Conservation (phyloP, 148 eudicot species). For the Polygonum maritimum region DNA sequence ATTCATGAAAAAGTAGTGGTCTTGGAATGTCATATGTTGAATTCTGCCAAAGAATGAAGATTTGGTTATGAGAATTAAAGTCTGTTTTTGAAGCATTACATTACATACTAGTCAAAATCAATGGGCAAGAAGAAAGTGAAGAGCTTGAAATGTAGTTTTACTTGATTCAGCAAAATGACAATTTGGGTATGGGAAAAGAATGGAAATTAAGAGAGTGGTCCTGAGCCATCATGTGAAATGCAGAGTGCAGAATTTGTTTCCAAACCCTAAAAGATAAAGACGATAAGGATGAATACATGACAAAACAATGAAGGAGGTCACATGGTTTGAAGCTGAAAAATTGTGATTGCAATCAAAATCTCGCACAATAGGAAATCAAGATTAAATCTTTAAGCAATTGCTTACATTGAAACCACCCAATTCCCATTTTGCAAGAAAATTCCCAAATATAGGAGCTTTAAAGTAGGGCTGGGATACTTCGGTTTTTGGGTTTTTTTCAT, state of each 20-base stretch:
- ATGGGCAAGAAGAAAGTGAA: neutral
- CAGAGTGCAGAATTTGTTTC: neutral
- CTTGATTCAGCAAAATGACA: neutral
- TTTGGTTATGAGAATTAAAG: neutral
- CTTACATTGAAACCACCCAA: too few relatives aligned
- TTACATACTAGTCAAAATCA: too few relatives aligned
- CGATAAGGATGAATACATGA: neutral
- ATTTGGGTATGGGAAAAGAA: neutral
- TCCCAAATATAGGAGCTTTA: neutral
- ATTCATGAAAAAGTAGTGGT: neutral
- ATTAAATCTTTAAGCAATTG: neutral
- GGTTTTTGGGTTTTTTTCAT: too few relatives aligned
- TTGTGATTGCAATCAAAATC: neutral
- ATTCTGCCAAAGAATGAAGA: neutral
- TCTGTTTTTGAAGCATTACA: too few relatives aligned
- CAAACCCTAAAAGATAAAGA: neutral
- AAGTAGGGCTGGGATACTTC: too few relatives aligned
- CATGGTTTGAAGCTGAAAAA: neutral
- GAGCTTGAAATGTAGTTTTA: neutral
- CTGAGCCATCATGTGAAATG: conserved; percentile 1
- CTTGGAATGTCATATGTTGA: neutral
- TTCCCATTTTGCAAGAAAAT: neutral
- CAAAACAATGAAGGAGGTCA: neutral
- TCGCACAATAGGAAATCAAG: neutral
- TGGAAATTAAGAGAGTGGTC: neutral